Percentiles rank a stretch among this genome's conserved stretches.
These are phyloP conservation scores for Saccharomyces hybrid DNA, from an alignment of 1,139 yeast species.

Conservation along the genomic window DNA sequence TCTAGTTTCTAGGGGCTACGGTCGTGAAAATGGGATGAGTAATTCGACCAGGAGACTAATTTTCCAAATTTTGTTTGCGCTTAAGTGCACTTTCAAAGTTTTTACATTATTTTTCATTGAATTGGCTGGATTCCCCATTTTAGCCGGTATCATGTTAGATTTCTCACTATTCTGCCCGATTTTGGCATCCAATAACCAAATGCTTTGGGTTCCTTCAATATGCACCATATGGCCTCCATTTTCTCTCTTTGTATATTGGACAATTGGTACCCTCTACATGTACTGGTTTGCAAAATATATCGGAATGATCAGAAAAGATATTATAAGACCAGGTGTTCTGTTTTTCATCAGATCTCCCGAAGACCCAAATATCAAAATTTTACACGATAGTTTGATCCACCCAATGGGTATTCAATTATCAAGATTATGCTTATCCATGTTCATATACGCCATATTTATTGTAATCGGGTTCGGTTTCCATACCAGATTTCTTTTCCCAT, in stretches of 20 bases:
- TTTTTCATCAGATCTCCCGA: constrained; percentile 92
- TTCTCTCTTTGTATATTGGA: constrained; percentile 49
- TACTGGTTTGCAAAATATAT: constrained; percentile 78
- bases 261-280: constrained; percentile 79
- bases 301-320: constrained; percentile 66
- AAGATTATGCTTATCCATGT: constrained; percentile 66
- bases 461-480: constrained; percentile 56
- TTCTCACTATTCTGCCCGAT: constrained; percentile 55
- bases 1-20: constrained; percentile 40
- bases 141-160: constrained; percentile 76
- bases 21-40: constrained; percentile 40
- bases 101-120: constrained; percentile 71
- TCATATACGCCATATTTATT: constrained; percentile 69
- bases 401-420: constrained; percentile 67
- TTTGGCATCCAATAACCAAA: constrained; percentile 29
- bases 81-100: constrained; percentile 63
- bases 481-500: constrained; percentile 37
- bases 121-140: constrained; percentile 73
- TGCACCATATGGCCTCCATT: constrained; percentile 21
- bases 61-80: constrained; percentile 48
- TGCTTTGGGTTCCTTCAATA: constrained; percentile 17
- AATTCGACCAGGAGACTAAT: constrained; percentile 35
- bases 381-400: constrained; percentile 79
- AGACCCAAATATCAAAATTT: constrained; percentile 83
- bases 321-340: constrained; percentile 81